Conservation (phyloP, 2,329 filamentous ascomycete species). For the Sarocladium kiliense region DNA sequence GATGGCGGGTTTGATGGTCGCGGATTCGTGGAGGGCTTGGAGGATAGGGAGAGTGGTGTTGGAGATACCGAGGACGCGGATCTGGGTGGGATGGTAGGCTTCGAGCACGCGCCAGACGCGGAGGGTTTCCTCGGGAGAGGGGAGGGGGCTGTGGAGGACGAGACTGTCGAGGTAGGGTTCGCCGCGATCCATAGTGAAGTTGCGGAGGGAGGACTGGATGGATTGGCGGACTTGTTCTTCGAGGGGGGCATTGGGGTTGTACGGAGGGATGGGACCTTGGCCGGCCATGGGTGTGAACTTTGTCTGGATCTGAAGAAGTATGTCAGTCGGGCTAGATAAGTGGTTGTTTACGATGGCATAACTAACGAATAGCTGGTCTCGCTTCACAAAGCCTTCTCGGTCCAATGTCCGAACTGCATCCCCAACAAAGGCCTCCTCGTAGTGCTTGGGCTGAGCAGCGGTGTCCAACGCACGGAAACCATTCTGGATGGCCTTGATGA, state of each 20-base stretch:
- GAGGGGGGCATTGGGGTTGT: conserved; percentile 52
- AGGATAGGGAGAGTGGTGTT: conserved; percentile 62
- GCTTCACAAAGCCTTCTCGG: conserved; percentile 48
- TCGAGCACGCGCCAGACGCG: conserved; percentile 63
- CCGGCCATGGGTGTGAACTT: conserved; percentile 66
- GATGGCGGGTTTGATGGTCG: conserved; percentile 43
- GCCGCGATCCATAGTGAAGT: conserved; percentile 44
- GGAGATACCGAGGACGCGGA: conserved; percentile 69
- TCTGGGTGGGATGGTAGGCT: conserved; percentile 56
- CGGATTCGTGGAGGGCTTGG: conserved; percentile 40
- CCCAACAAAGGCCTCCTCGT: conserved; percentile 67
- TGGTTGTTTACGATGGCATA: no score
- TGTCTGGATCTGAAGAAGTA: conserved; percentile 60
- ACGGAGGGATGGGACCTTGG: conserved; percentile 59
- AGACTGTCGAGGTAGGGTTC: conserved; percentile 62
- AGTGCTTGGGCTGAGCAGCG: conserved; percentile 73
- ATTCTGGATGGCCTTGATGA: conserved; percentile 59
- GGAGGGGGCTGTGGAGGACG: conserved; percentile 62
- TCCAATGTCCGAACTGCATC: conserved; percentile 60
- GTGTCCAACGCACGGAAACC: conserved; percentile 75
- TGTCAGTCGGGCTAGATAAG: background rate
- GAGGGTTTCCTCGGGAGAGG: conserved; percentile 42
- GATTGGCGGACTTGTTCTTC: conserved; percentile 62
- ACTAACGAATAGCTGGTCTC: conserved; percentile 57
- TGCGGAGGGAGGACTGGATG: conserved; percentile 59